Evolutionary conservation across 2,329 filamentous ascomycete species (phyloP).

Genomic region (Pezicula neosporulosa): DNA sequence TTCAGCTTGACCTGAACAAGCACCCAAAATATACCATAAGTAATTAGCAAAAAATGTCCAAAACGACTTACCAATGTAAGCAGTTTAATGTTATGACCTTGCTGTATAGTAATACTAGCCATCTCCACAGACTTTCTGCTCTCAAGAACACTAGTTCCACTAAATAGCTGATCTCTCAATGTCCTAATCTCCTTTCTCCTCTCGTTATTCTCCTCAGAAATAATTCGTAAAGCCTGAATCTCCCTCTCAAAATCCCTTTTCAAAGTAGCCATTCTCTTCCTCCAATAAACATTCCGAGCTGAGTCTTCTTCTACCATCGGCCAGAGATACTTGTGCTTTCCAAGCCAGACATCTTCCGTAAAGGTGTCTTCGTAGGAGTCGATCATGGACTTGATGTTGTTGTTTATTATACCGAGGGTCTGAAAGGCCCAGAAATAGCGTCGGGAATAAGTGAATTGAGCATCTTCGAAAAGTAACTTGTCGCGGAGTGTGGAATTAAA

Average conservation of each 20-base stretch:
- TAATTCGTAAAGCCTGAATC: constrained; percentile 35
- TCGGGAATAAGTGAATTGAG: constrained; percentile 56
- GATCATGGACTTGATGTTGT: constrained; percentile 55
- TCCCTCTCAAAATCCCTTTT: constrained; percentile 41
- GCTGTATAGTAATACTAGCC: constrained; percentile 46
- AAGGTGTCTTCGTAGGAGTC: constrained; percentile 55
- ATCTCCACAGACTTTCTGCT: constrained; percentile 55
- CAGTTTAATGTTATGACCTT: constrained; percentile 59
- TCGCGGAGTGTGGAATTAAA: constrained; percentile 53
- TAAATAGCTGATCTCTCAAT: constrained; percentile 59
- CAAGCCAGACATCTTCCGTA: constrained; percentile 55
- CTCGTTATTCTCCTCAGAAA: constrained; percentile 40
- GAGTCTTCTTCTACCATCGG: constrained; percentile 45
- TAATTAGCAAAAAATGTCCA: background rate
- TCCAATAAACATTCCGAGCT: constrained; percentile 41
- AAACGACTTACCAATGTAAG: constrained; percentile 51
- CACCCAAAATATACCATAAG: no score
- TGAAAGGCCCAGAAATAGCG: constrained; percentile 63
- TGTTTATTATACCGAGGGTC: constrained; percentile 56
- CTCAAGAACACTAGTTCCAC: constrained; percentile 60
- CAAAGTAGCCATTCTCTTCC: constrained; percentile 42
- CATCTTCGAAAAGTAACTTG: constrained; percentile 58
- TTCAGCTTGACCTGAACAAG: no score
- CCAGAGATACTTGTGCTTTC: constrained; percentile 51
- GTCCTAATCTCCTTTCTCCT: constrained; percentile 52